These are phyloP conservation scores for Botrytis pseudocinerea DNA, from an alignment of 2,329 filamentous ascomycete genomes.

Conservation along the genomic window DNA sequence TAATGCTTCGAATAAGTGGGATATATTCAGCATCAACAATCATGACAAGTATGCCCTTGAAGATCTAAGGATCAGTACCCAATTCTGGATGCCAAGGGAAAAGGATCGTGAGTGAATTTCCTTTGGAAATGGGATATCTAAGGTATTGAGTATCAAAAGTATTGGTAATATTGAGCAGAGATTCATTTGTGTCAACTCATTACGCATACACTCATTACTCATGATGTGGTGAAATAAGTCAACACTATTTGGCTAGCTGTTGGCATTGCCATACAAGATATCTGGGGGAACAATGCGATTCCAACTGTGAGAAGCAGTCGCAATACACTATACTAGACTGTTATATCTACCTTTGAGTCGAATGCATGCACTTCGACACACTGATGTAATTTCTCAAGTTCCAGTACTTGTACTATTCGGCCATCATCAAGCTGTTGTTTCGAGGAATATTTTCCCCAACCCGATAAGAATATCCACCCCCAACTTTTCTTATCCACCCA, in stretches of 20 bases:
- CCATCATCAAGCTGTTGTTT: background rate
- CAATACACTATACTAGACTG: background rate
- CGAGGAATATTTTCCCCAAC: conserved; percentile 32
- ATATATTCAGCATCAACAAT: background rate
- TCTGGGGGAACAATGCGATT: background rate
- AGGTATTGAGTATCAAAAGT: background rate
- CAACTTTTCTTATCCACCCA: conserved; percentile 14
- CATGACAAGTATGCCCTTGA: background rate
- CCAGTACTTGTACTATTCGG: background rate
- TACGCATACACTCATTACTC: background rate
- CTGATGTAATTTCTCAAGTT: background rate
- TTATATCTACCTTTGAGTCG: background rate
- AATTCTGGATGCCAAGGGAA: background rate
- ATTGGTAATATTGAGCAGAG: background rate
- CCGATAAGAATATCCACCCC: conserved; percentile 7
- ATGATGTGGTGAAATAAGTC: background rate
- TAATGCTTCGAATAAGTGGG: background rate
- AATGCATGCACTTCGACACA: background rate
- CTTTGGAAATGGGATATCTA: background rate
- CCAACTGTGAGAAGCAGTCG: background rate
- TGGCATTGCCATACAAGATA: background rate
- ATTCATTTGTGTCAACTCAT: too few species aligned
- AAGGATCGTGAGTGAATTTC: background rate
- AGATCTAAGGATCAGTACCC: background rate
- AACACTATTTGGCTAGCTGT: background rate